phyloP scores from a whole-genome alignment of 2,329 filamentous ascomycete genomes.

The Colletotrichum liriopes region DNA sequence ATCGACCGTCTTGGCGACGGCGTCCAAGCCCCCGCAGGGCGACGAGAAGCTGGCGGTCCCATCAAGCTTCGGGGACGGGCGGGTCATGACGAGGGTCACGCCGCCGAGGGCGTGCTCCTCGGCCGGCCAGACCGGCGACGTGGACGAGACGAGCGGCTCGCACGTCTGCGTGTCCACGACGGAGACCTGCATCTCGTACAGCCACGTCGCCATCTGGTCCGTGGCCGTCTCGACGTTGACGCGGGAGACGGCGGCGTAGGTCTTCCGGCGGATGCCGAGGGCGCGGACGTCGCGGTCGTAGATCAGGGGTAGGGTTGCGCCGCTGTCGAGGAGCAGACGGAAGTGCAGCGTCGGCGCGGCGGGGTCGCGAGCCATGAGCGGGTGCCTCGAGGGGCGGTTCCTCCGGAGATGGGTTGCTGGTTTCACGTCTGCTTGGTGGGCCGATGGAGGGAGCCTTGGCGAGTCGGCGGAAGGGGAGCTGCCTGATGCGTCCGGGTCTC shows the following conservation, averaged over 20 bases:
- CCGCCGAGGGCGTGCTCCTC: conserved; percentile 41
- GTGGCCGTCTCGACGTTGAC: conserved; percentile 45
- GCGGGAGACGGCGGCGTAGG: conserved; percentile 57
- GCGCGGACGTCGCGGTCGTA: conserved; percentile 52
- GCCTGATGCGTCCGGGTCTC: conserved; percentile 6
- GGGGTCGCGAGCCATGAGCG: conserved; percentile 31
- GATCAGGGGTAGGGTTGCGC: conserved; percentile 59
- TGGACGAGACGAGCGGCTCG: conserved; percentile 49
- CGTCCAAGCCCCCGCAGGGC: neutral
- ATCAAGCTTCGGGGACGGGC: neutral
- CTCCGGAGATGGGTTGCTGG: neutral
- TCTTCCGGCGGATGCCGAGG: conserved; percentile 52
- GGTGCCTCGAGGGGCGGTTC: conserved; percentile 5
- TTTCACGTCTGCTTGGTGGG: neutral
- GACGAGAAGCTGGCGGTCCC: conserved; percentile 3
- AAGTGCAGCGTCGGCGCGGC: conserved; percentile 51
- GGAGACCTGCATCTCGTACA: conserved; percentile 55
- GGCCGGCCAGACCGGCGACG: conserved; percentile 41
- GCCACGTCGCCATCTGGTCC: conserved; percentile 43
- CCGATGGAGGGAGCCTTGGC: neutral
- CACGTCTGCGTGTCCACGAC: conserved; percentile 48
- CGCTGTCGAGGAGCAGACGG: conserved; percentile 58
- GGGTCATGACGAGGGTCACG: conserved; percentile 41
- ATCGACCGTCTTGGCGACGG: conserved; percentile 19
- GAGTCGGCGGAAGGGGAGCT: neutral